phyloP scores from a whole-genome alignment of 352 stramenopile genomes.

The Globisporangium paddicum region DNA sequence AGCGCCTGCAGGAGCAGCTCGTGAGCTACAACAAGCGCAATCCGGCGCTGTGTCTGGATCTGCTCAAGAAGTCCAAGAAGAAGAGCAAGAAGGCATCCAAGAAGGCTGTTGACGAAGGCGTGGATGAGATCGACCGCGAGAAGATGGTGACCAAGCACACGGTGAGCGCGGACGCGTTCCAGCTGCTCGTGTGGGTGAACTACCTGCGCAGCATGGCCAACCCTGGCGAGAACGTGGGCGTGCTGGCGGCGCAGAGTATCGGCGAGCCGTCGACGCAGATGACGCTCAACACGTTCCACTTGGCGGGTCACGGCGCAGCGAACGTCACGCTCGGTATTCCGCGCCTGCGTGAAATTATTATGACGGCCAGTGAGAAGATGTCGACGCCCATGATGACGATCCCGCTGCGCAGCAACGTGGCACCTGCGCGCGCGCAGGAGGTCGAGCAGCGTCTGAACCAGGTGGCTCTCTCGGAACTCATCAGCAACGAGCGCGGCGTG shows the following conservation, averaged over 20 bases:
- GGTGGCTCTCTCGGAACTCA: constrained; percentile 91
- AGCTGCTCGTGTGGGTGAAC: constrained; percentile 97
- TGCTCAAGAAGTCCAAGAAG: constrained; percentile 48
- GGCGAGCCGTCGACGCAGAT: constrained; percentile 99
- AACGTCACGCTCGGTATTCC: constrained; percentile 99
- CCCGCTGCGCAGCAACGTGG: constrained; percentile 74
- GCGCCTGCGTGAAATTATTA: constrained; percentile 99
- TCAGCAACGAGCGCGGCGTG: constrained; percentile 91
- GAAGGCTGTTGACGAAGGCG: constrained; percentile 14
- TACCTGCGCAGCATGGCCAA: constrained; percentile 95
- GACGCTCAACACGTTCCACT: constrained; percentile 99
- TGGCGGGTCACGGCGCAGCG: constrained; percentile 97
- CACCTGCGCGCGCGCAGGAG: constrained; percentile 49
- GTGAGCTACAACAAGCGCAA: constrained; percentile 76
- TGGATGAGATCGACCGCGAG: constrained; percentile 51
- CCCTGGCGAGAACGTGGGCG: constrained; percentile 98
- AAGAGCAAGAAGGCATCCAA: constrained; percentile 70
- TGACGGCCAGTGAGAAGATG: constrained; percentile 98
- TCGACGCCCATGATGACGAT: constrained; percentile 99
- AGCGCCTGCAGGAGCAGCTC: constrained; percentile 82
- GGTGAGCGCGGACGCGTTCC: constrained; percentile 77
- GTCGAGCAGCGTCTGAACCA: constrained; percentile 90
- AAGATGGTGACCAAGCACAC: constrained; percentile 77
- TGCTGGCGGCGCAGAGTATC: constrained; percentile 98
- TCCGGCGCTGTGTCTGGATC: constrained; percentile 60